phyloP scores from a whole-genome alignment of 2,329 filamentous ascomycete genomes.

The Chrysoporthe cubensis region DNA sequence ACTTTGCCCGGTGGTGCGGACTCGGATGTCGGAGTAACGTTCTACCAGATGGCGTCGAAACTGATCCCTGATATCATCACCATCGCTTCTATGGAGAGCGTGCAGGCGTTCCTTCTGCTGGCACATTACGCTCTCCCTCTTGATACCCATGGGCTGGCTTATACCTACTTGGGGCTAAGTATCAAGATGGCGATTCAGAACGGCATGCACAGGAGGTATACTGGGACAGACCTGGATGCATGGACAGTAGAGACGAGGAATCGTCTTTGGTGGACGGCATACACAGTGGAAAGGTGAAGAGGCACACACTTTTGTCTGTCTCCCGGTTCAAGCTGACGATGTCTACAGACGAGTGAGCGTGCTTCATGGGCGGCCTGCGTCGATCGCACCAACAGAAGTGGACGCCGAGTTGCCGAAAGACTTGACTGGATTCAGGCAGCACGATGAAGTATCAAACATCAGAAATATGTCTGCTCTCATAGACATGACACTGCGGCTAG shows the following conservation, averaged over 20 bases:
- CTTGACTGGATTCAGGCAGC: conserved; percentile 38
- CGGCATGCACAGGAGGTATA: conserved; percentile 60
- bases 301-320: neutral
- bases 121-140: conserved; percentile 59
- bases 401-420: conserved; percentile 57
- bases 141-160: conserved; percentile 59
- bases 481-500: conserved; percentile 43
- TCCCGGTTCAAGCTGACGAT: neutral
- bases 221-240: conserved; percentile 50
- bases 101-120: conserved; percentile 60
- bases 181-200: conserved; percentile 63
- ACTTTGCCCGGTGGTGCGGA: conserved; percentile 36
- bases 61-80: conserved; percentile 61
- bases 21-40: conserved; percentile 57
- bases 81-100: conserved; percentile 58
- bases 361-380: conserved; percentile 59
- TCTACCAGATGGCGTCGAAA: conserved; percentile 59
- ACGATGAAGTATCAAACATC: conserved; percentile 17
- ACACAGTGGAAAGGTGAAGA: conserved; percentile 57
- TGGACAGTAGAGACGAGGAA: conserved; percentile 56
- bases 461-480: conserved; percentile 28
- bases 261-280: conserved; percentile 61
- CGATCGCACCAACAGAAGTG: conserved; percentile 55
- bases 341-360: conserved; percentile 55
- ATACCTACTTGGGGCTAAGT: conserved; percentile 60